Percentiles rank a stretch among this genome's conserved stretches.
Evolutionary conservation across 2,329 filamentous ascomycete genomes (phyloP).

Genomic region (Cadophora malorum): DNA sequence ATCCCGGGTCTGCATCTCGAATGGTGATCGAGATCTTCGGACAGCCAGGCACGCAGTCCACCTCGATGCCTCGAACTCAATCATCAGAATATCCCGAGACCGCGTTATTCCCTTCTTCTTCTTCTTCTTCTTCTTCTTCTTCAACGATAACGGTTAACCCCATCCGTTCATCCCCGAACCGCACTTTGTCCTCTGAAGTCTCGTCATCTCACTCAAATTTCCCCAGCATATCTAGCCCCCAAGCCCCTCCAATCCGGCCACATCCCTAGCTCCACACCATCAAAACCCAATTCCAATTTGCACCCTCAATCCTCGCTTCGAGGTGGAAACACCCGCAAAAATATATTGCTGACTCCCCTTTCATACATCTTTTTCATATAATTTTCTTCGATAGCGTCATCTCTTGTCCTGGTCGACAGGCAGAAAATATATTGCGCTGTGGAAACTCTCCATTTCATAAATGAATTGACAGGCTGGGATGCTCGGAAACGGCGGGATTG

Average conservation of each 20-base stretch:
- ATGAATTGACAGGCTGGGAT: constrained; percentile 4
- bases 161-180: constrained; percentile 1
- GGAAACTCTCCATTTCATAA: constrained; percentile 3
- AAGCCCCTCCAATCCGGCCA: background rate
- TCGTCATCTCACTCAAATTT: constrained; percentile 7
- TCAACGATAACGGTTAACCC: background rate
- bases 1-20: background rate
- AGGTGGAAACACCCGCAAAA: background rate
- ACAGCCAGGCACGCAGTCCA: background rate
- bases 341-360: constrained; percentile 5
- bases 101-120: background rate
- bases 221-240: constrained; percentile 2
- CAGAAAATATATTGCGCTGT: background rate
- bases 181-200: background rate
- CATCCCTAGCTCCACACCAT: constrained; percentile 2
- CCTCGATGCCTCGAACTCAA: background rate
- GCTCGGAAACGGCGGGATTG: background rate
- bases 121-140: background rate
- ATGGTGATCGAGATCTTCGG: background rate
- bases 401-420: background rate
- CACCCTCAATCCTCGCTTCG: constrained; percentile 4
- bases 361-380: background rate
- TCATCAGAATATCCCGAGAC: background rate
- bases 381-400: background rate
- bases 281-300: constrained; percentile 5